Evolutionary conservation across 139 green algal genomes (phyloP), one percentile per base, ranked within the genome.

Genomic region (Axilococcus clingmanii): DNA sequence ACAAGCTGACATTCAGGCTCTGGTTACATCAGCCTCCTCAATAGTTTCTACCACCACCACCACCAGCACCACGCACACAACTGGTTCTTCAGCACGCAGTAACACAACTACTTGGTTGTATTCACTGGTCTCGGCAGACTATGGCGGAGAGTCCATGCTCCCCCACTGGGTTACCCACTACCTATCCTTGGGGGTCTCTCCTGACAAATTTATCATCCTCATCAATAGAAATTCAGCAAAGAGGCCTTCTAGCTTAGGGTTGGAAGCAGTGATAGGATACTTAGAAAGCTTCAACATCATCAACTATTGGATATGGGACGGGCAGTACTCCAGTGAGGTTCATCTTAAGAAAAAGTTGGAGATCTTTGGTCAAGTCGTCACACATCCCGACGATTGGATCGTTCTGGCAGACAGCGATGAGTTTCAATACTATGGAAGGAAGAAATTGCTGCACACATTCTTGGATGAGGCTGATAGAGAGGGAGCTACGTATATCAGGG

Each of bases 21-120:
- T n/a, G n/a, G n/a, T n/a, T n/a, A n/a, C n/a, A n/a, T n/a, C n/a
- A n/a, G n/a, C n/a, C n/a, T n/a, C n/a, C n/a, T n/a, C n/a, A n/a
- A n/a, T n/a, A n/a, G n/a, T n/a, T n/a, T n/a, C n/a, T n/a, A n/a
- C n/a, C n/a, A n/a, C n/a, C n/a, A n/a, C n/a, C n/a, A n/a, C n/a
- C n/a, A n/a, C n/a, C n/a, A n/a, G n/a, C n/a, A n/a, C n/a, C n/a
- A n/a, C n/a, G n/a, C n/a, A n/a, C n/a, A n/a, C n/a, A n/a, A n/a
- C n/a, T n/a, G n/a, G n/a, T n/a, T n/a, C n/a, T n/a, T n/a, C n/a
- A n/a, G n/a, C n/a, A n/a, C n/a, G n/a, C n/a, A n/a, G n/a, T n/a
- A n/a, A n/a, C n/a, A n/a, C n/a, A n/a, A n/a, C n/a, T n/a, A 41
- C 48, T 15, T 57, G 50, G 50, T 40, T 57, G 30, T 57, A 57